Base-by-base conservation (phyloP, 352 stramenopile genomes). In the Phytophthora constricta region DNA sequence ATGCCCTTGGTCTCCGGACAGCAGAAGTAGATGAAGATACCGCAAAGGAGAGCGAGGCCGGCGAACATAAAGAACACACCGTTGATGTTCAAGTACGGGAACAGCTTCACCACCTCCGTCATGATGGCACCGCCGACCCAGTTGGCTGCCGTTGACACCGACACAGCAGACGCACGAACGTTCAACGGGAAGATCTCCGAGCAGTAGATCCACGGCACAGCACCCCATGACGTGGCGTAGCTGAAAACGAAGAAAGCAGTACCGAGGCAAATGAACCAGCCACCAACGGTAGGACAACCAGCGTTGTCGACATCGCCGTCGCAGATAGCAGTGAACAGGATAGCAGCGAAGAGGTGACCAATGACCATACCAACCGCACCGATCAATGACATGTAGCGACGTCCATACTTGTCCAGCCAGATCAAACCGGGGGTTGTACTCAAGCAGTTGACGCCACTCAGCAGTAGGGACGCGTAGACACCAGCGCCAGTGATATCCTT, bases 201-300 rank as follows among this genome's bases (percentile, higher is more conserved):
- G 9, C 76, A 80, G 63, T 87, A 85, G 33, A 90, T 76, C 81
- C 81, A 90, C 10, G 72, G 42, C 31, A 86, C 33, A 7, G 81
- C 61, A 19, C 62, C 68, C 68, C 68, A 76, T 17, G 62, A 76
- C 3, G 67, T 53, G 14, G 68, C 57, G 60, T 71, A 76, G 62
- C 62, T 76, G 57, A 76, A 76, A 16, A 80, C 72, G 61, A 80
- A 80, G 51, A 85, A 69, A 0, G 49, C 58, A 9, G 64, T 77
- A 2, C 65, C 72, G n/a, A 79, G 39, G 39, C 76, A 75, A 11
- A 81, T 79, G 42, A 85, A 64, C 62, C 69, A 79, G 26, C 74
- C 79, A 17, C 75, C 79, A 17, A 73, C 57, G 4, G 63, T 37
- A 5, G 71, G 61, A 22, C 75, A 76, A 5, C 62, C 68, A 20